These are phyloP conservation scores for Aureobasidium sp. DNA, from an alignment of 2,329 filamentous ascomycete species.

Conservation along the genomic window DNA sequence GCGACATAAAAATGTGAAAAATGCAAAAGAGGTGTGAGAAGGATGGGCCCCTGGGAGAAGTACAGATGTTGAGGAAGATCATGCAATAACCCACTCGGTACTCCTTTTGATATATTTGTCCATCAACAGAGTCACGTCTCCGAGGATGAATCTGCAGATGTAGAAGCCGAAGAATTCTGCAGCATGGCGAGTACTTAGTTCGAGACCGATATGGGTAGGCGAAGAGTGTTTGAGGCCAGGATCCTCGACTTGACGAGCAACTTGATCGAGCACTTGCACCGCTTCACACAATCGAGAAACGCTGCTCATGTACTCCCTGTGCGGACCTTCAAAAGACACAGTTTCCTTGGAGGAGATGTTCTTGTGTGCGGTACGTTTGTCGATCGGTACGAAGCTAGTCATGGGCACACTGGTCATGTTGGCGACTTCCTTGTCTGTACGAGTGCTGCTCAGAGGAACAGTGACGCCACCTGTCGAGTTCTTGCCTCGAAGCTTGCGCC, in stretches of 20 bases:
- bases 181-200: constrained; percentile 86
- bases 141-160: constrained; percentile 87
- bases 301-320: constrained; percentile 85
- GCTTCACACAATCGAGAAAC: constrained; percentile 88
- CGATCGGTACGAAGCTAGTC: constrained; percentile 63
- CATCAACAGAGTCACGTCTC: constrained; percentile 74
- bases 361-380: constrained; percentile 49
- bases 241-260: constrained; percentile 92
- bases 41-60: too few relatives aligned
- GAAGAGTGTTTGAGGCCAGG: constrained; percentile 86
- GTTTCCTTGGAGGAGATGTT: constrained; percentile 40
- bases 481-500: constrained; percentile 85
- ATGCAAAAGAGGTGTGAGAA: not conserved
- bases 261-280: constrained; percentile 87
- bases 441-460: constrained; percentile 1
- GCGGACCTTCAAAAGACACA: constrained; percentile 66
- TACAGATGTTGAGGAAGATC: constrained; percentile 15
- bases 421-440: constrained; percentile 50
- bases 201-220: constrained; percentile 89
- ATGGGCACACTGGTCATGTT: constrained; percentile 51
- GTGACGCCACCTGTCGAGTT: constrained; percentile 50
- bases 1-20: not conserved
- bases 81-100: constrained; percentile 80
- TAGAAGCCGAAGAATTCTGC: constrained; percentile 98
- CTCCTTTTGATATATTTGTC: constrained; percentile 97